Evolutionary conservation across 768 basidiomycete genomes (phyloP), one percentile per base, ranked within the genome.

Genomic region (Tylopilus rubrobrunneus): DNA sequence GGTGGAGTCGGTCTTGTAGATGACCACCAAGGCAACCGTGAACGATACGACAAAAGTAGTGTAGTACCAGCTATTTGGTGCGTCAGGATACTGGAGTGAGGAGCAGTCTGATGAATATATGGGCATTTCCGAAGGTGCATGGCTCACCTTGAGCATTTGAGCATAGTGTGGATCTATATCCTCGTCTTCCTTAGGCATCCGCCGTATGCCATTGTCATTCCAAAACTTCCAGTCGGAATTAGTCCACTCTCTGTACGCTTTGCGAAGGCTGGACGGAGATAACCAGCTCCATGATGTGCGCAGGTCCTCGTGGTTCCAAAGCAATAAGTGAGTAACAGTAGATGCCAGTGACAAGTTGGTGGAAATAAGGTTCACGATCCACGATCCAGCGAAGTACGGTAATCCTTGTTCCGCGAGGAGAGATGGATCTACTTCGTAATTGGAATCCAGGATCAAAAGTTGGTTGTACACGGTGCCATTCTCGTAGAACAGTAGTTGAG

Each of bases 251-350:
- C 49, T 39, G 61, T 72, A 71, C 37, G 50, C 36, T 31, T 66
- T 68, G 27, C 25, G 25, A 52, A 68, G 25, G 7, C 55, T 48
- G 14, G 72, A 63, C 1, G 74, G 76, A 0, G 66, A 61, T 53
- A 74, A 59, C 80, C 80, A 82, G 34, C 51, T 58, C 78, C 81
- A 82, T 7, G 77, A 72, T 4, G 66, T 60, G 21, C 71, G 57
- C 33, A 83, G 71, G 47, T 82, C 80, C 40, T 77, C 73, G 2
- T 73, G 75, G 50, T 83, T 80, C 82, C 81, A 83, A 1, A 83
- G 52, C 4, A 76, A 52, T 15, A 82, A 73, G 56, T 83, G 80
- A 15, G 69, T 78, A 39, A 83, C 67, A 0, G 79, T 81, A 0
- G 80, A 76, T n/a, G n/a, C 78, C 67, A 62, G 75, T 70, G 23